phyloP scores from a whole-genome alignment of 2,329 filamentous ascomycete genomes.

The Fusarium oligoseptatum region DNA sequence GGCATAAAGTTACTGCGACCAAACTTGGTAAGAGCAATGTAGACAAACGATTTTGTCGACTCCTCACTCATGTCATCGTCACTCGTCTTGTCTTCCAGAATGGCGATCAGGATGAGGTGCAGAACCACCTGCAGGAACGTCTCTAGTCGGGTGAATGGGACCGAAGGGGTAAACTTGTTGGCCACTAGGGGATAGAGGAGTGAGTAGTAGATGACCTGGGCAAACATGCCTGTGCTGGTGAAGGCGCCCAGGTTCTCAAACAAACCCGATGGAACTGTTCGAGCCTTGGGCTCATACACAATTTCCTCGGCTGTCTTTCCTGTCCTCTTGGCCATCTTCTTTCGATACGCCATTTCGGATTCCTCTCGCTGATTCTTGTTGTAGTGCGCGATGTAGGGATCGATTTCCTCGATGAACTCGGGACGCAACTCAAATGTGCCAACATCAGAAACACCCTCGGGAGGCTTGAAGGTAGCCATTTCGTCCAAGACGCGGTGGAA shows the following conservation, averaged over 20 bases:
- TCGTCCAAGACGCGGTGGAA: conserved; percentile 87
- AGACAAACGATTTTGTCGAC: conserved; percentile 75
- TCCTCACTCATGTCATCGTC: conserved; percentile 64
- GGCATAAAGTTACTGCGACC: conserved; percentile 73
- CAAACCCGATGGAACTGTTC: conserved; percentile 79
- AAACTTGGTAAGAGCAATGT: conserved; percentile 74
- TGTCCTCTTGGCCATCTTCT: conserved; percentile 87
- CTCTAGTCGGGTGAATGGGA: conserved; percentile 87
- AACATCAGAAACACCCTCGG: conserved; percentile 91
- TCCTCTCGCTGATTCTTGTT: conserved; percentile 98
- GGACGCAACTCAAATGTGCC: conserved; percentile 94
- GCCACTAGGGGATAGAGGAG: conserved; percentile 84
- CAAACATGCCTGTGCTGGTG: conserved; percentile 87
- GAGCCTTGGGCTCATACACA: conserved; percentile 90
- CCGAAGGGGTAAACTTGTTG: conserved; percentile 75
- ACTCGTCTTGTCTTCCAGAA: conserved; percentile 81
- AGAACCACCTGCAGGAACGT: conserved; percentile 92
- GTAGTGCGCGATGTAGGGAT: conserved; percentile 96
- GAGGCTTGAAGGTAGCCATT: conserved; percentile 89
- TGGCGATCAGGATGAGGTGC: conserved; percentile 87
- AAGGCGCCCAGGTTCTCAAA: conserved; percentile 84
- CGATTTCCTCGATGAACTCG: conserved; percentile 87
- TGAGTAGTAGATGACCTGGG: conserved; percentile 90
- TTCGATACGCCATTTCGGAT: conserved; percentile 89
- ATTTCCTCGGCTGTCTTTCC: conserved; percentile 85